phyloP scores from a whole-genome alignment of 1,284 basidiomycete species.

The Amylostereum areolatum region DNA sequence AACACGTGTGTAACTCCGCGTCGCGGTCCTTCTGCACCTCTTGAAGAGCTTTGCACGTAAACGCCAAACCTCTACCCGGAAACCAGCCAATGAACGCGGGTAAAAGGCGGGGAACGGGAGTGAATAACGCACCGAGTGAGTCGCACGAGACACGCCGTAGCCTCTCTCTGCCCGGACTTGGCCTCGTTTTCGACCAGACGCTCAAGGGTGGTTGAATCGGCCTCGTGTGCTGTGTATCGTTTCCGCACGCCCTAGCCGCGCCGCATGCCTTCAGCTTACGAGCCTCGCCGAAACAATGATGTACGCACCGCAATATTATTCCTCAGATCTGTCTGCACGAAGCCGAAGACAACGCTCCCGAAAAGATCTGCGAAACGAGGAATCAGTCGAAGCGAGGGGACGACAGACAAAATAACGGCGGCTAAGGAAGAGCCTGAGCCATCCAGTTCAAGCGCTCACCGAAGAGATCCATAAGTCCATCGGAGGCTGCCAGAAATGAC shows the following conservation, averaged over 20 bases:
- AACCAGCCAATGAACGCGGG: no score
- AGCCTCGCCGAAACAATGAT: conserved; percentile 6
- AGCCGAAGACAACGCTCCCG: conserved; percentile 81
- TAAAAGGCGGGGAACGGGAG: no score
- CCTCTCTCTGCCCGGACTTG: conserved; percentile 38
- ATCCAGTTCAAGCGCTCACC: no score
- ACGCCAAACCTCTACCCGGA: conserved; percentile 73
- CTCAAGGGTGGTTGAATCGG: conserved; percentile 72
- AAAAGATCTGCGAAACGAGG: conserved; percentile 87
- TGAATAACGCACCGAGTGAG: conserved; percentile 59
- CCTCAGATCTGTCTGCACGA: conserved; percentile 87
- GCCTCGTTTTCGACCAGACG: conserved; percentile 66
- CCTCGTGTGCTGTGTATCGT: conserved; percentile 53
- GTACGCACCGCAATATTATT: conserved; percentile 77
- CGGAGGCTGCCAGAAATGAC: conserved; percentile 84
- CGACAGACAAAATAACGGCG: no score
- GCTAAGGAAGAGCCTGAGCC: no score
- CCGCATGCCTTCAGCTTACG: conserved; percentile 4
- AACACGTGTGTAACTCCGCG: conserved; percentile 77
- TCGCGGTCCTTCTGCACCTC: conserved; percentile 65
- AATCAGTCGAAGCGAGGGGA: no score
- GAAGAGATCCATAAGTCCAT: conserved; percentile 88
- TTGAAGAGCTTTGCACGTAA: conserved; percentile 78
- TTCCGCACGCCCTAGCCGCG: conserved; percentile 85
- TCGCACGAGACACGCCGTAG: conserved; percentile 68